Base-by-base conservation (phyloP, 2,329 filamentous ascomycete species). In the Fusarium sublunatum region DNA sequence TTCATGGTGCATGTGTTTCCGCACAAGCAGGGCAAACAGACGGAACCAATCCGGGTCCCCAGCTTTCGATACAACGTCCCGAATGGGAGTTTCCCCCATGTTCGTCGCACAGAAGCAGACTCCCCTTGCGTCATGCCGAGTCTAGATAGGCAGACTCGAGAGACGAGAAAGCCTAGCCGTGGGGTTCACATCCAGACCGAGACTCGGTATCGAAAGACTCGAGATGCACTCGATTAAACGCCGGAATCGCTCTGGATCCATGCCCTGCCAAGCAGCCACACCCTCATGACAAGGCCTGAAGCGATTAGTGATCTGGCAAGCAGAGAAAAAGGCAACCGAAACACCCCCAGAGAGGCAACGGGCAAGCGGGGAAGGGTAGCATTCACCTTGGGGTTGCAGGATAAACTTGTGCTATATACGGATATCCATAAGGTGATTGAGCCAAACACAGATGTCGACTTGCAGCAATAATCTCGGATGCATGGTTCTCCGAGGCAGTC, bases 401-500 rank as follows among this genome's bases (percentile, higher is more conserved):
- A 55, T 55, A 51, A 43, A 52, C 44, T 55, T 44, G 54, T 65
- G 25, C 53, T 35, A n/a, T 31, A 34, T 34, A 34, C 31, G 31
- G 31, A 34, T 34, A 34, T n/a, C 31, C 31, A 11, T 34, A 34
- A 34, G n/a, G 12, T 34, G 31, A 13, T 13, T n/a, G 42, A 55
- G 32, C 43, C 54, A 64, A 52, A 64, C 61, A 65, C 59, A 61
- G 49, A 65, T 58, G 29, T 64, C 53, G 54, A 67, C 57, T 47
- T 71, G 69, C 69, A 71, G 69, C 65, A 67, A 71, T 54, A 71
- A 71, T 71, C 60, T 71, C 69, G 69, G 69, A 68, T 71, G 53
- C 63, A 59, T 59, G 56, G 57, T 42, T 49, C 53, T 53, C 69
- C 69, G 69, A 71, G 58, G 52, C 49, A 61, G 67, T 67, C 68